A percentile compares a stretch with the other conserved stretches of the same genome.
phyloP scores from a whole-genome alignment of 1,284 basidiomycete genomes.

The Kalmanozyma brasiliensis region DNA sequence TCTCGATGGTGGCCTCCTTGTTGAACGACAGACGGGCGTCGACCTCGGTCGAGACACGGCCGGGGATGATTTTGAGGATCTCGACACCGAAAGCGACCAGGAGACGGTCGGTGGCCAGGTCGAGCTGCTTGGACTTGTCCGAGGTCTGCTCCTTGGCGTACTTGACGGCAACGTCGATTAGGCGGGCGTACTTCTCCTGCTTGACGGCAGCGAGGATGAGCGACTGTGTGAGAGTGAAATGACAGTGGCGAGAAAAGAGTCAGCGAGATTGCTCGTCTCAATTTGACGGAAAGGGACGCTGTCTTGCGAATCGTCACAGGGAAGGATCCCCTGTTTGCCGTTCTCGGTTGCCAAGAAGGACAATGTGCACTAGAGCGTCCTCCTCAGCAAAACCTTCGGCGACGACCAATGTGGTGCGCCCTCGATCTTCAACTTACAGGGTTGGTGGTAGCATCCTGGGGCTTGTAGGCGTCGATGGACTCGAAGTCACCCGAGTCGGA shows the following conservation, averaged over 20 bases:
- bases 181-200: conserved; percentile 83
- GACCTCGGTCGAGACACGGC: conserved; percentile 98
- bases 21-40: conserved; percentile 97
- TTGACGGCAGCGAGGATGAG: conserved; percentile 89
- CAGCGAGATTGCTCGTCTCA: conserved; percentile 12
- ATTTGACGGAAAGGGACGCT: too few relatives aligned
- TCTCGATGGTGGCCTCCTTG: conserved; percentile 88
- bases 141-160: conserved; percentile 81
- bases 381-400: not conserved
- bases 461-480: conserved; percentile 67
- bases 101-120: conserved; percentile 86
- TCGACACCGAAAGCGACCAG: conserved; percentile 96
- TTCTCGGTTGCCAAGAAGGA: too few relatives aligned
- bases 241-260: not conserved
- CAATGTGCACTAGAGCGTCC: too few relatives aligned
- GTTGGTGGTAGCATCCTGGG: conserved; percentile 68
- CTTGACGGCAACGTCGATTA: conserved; percentile 85
- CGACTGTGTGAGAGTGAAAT: conserved; percentile 56
- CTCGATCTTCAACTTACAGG: conserved; percentile 46
- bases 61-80: conserved; percentile 94
- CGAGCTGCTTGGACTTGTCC: conserved; percentile 61
- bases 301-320: too few relatives aligned
- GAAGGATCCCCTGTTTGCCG: too few relatives aligned
- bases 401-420: not conserved
- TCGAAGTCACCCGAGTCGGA: conserved; percentile 68